phyloP scores from a whole-genome alignment of 306 rosid genomes.

The Acmispon strigosus region DNA sequence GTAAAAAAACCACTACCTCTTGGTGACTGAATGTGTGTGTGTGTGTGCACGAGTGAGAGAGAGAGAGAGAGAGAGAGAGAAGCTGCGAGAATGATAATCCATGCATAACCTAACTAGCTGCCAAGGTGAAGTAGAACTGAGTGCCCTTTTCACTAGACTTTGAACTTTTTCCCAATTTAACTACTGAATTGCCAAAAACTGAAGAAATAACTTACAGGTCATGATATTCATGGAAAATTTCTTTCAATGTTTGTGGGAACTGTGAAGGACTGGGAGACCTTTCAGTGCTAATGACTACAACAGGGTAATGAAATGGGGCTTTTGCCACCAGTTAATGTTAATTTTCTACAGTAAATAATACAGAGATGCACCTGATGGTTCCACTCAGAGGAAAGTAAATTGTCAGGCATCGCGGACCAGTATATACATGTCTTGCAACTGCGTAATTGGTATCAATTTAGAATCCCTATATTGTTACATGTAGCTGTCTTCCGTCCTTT shows the following conservation, averaged over 20 bases:
- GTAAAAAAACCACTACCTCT: no score
- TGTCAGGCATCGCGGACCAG: not conserved
- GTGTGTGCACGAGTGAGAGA: no score
- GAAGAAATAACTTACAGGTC: not conserved
- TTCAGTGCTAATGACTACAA: no score
- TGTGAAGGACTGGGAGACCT: no score
- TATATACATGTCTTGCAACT: not conserved
- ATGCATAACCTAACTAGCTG: slow-evolving; percentile 44
- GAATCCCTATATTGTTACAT: not conserved
- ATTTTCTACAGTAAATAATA: not conserved
- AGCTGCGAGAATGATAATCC: slow-evolving; percentile 31
- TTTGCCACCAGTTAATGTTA: not conserved
- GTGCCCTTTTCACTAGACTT: slow-evolving; percentile 36
- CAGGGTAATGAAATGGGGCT: not conserved
- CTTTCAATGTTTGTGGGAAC: no score
- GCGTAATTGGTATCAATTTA: not conserved
- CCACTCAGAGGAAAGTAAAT: not conserved
- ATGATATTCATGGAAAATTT: not conserved
- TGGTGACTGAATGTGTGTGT: no score
- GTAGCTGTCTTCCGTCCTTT: slow-evolving; percentile 6
- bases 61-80: no score
- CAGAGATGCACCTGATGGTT: not conserved
- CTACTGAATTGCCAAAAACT: not conserved
- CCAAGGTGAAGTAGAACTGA: slow-evolving; percentile 51
- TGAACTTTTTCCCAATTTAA: slow-evolving; percentile 29